phyloP scores from a whole-genome alignment of 257 asterid species.

The Paulownia fortunei region DNA sequence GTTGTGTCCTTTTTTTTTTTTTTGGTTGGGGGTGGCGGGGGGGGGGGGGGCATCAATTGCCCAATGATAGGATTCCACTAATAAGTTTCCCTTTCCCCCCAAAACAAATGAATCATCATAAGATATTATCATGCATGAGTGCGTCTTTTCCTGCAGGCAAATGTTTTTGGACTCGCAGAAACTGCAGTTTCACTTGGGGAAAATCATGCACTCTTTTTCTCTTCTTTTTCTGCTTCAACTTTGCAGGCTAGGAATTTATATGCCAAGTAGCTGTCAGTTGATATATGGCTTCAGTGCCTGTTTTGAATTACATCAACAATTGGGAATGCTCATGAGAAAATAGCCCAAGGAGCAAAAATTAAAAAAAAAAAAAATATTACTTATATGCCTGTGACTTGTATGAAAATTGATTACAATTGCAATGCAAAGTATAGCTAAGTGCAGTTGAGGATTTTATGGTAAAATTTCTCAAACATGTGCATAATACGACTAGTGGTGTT shows the following conservation, averaged over 20 bases:
- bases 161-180: conserved; percentile 34
- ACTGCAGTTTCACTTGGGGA: neutral
- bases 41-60: conserved; percentile 26
- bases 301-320: no score
- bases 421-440: no score
- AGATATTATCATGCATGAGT: conserved; percentile 31
- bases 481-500: no score
- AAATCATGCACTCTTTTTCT: conserved; percentile 15
- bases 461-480: no score
- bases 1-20: neutral
- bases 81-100: neutral
- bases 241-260: neutral
- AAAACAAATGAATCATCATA: conserved; percentile 34
- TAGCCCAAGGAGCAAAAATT: no score
- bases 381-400: no score
- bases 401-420: no score
- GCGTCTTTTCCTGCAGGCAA: conserved; percentile 38
- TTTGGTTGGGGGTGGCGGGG: neutral
- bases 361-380: no score
- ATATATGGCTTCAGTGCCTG: no score
- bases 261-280: neutral
- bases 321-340: no score
- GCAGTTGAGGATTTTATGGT: no score
- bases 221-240: conserved; percentile 15
- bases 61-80: conserved; percentile 35